Evolutionary conservation across 768 basidiomycete species (phyloP), one percentile per base, ranked within the genome.

Genomic region (Russula ochroleuca): DNA sequence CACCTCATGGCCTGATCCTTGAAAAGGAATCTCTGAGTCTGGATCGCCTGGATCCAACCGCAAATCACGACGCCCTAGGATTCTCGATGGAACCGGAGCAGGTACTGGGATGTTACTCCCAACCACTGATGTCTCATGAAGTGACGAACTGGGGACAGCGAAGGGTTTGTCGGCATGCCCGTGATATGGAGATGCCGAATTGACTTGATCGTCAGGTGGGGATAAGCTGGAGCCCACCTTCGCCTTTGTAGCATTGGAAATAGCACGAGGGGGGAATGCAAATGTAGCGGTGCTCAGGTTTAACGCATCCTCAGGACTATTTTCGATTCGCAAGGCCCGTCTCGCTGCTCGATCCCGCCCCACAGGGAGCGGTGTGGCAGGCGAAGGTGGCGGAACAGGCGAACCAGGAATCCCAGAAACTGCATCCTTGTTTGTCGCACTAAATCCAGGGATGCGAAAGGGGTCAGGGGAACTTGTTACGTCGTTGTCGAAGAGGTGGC

Each of bases 401-500:
- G 66, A 51, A 62, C 63, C 9, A 58, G 67, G 33, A 68, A 68
- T 17, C 66, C 63, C 45, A 70, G 66, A n/a, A 72, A 69, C 56
- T 68, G 21, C 38, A 33, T 61, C 59, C 33, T 65, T 65, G 38
- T n/a, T 38, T 31, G 64, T 25, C 19, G 48, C 65, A 62, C 66
- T 72, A 57, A 78, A 75, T 7, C 72, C 69, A 28, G 80, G 76
- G 14, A 79, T 72, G 28, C 79, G 81, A 67, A 80, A 75, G 1
- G 77, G 72, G 47, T 82, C 81, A 8, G 75, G 70, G 33, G 73
- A 23, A 21, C 68, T 57, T n/a, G 72, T 69, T 17, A 67, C 63
- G 11, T 80, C 82, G 50, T 85, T 82, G 61, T 90, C 88, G 72
- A 97, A 97, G 11, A 97, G 77, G 41, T 80, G 77, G 0, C 92